phyloP scores from a whole-genome alignment of 1,284 basidiomycete genomes.

The Coniophora puteana region DNA sequence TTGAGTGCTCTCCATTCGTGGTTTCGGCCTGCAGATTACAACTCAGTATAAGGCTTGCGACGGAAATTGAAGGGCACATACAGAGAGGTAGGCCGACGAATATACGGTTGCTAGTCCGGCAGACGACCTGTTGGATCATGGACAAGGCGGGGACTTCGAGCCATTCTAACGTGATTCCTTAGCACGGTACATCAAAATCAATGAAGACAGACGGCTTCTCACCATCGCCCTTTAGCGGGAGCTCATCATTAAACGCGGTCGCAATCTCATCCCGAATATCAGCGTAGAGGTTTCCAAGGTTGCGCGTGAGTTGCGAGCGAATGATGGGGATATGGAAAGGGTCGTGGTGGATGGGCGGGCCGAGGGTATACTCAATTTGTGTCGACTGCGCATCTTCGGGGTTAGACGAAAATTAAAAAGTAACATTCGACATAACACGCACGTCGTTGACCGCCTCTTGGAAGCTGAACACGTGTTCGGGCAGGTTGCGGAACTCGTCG shows the following conservation, averaged over 20 bases:
- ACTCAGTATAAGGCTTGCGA: constrained; percentile 8
- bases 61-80: constrained; percentile 19
- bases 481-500: constrained; percentile 38
- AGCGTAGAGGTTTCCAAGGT: constrained; percentile 30
- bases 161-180: constrained; percentile 25
- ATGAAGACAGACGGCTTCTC: constrained; percentile 6
- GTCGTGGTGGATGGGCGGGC: constrained; percentile 14
- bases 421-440: not conserved
- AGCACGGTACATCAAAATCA: not conserved
- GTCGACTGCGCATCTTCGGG: constrained; percentile 14
- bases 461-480: constrained; percentile 36
- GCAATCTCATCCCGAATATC: constrained; percentile 36
- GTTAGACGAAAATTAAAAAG: too few relatives aligned
- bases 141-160: constrained; percentile 22
- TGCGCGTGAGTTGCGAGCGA: constrained; percentile 29
- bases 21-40: constrained; percentile 22
- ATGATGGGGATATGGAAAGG: constrained; percentile 25
- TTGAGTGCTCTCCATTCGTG: constrained; percentile 29
- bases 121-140: constrained; percentile 28
- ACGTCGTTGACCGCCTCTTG: constrained; percentile 32
- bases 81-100: constrained; percentile 43
- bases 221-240: constrained; percentile 22
- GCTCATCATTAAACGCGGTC: constrained; percentile 27
- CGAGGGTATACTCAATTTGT: constrained; percentile 23
- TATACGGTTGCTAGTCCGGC: constrained; percentile 37